Evolutionary conservation across 2,329 filamentous ascomycete genomes (phyloP), one percentile per base, ranked within the genome.

Genomic region (Penicillium carneum): DNA sequence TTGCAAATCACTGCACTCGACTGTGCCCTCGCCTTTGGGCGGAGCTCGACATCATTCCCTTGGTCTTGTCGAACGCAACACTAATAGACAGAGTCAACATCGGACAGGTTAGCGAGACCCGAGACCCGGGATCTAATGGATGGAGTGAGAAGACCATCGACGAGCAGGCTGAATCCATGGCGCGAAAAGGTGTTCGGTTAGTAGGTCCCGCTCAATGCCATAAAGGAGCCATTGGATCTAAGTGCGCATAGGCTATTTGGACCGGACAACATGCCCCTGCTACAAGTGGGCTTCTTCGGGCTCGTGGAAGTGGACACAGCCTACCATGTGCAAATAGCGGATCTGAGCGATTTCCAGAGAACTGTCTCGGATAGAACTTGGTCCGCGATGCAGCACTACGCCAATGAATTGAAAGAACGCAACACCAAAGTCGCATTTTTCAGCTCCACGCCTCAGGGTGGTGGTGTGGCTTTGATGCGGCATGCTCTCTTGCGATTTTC

Each of bases 131-230:
- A 31, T 1, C 34, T 18, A 9, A 12, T 26, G 61, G 63, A 3
- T 86, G 84, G 82, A 80, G 83, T 47, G 75, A 79, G 36, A 86
- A 87, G 72, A 79, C 83, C n/a, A 83, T 93, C 4, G 91, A 93
- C 69, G 91, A 95, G 73, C 88, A 93, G 74, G 90, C 91, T 1
- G 91, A 94, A 72, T 90, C 89, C 0, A 90, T 93, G 85, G 89
- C 88, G 1, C 84, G 91, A 63, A 93, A 93, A 80, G 92, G 89
- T 74, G 84, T 93, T 63, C 85, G 88, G 88, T 90, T 77, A 18
- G 55, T 61, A 45, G 50, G 16, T 55, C 26, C 54, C 20, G 39
- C 29, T 20, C 7, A 29, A 18, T 43, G 34, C 33, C 45, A 43
- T 36, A 20, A 45, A 47, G 11, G 10, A 45, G 31, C 4, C n/a